These are phyloP conservation scores for Senecio squalidus DNA, from an alignment of 140 eudicot genomes.

Conservation along the genomic window DNA sequence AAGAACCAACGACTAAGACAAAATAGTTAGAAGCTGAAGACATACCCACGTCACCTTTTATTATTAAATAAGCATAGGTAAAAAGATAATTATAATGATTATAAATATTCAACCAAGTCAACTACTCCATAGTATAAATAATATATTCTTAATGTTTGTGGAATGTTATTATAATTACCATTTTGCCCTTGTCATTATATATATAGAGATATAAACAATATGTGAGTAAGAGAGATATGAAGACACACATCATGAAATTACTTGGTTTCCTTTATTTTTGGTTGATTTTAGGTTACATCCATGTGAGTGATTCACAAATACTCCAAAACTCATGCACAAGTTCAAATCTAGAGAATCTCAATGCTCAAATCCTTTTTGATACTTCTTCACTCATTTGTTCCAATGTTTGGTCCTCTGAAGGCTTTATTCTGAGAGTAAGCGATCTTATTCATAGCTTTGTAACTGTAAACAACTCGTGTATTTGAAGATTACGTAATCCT, in stretches of 20 bases:
- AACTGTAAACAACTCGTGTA: not conserved
- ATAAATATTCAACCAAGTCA: slow-evolving; percentile 19
- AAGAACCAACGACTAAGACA: too few species aligned
- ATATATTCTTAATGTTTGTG: slow-evolving; percentile 17
- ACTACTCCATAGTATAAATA: slow-evolving; percentile 10
- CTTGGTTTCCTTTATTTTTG: slow-evolving; percentile 19
- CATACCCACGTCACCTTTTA: too few species aligned
- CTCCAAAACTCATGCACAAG: slow-evolving; percentile 48
- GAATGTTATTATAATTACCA: slow-evolving; percentile 21
- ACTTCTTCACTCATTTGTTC: slow-evolving; percentile 55
- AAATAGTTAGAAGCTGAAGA: too few species aligned
- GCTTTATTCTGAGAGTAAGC: slow-evolving; percentile 71
- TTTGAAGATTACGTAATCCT: too few species aligned
- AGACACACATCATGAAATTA: slow-evolving; percentile 27
- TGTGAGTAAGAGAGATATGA: slow-evolving; percentile 24
- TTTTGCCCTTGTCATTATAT: slow-evolving; percentile 21
- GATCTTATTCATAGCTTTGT: not conserved
- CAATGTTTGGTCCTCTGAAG: slow-evolving; percentile 53
- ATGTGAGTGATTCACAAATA: slow-evolving; percentile 45
- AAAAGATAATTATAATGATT: too few species aligned
- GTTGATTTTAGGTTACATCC: slow-evolving; percentile 20
- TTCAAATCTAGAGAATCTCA: slow-evolving; percentile 27
- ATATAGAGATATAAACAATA: not conserved
- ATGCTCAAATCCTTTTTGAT: slow-evolving; percentile 39
- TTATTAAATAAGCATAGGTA: too few species aligned